Percentiles rank a stretch among this genome's conserved stretches.
phyloP scores from a whole-genome alignment of 1,284 basidiomycete genomes.

The Ustilago curta region DNA sequence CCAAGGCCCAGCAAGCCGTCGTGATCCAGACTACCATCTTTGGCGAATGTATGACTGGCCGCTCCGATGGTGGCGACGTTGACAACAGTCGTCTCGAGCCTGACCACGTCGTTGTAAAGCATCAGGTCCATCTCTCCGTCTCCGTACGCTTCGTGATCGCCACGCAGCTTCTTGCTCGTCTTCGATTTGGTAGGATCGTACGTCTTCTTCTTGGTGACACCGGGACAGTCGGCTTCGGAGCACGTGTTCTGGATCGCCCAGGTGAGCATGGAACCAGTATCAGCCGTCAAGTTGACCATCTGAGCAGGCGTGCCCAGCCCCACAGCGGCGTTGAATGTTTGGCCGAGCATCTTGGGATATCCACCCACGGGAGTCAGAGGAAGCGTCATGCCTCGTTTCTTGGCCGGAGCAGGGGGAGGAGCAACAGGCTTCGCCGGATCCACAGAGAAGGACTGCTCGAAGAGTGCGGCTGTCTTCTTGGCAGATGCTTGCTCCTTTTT shows the following conservation, averaged over 20 bases:
- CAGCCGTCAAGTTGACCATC: conserved; percentile 34
- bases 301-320: conserved; percentile 34
- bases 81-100: conserved; percentile 2
- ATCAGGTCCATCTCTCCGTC: conserved; percentile 43
- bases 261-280: conserved; percentile 41
- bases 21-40: conserved; percentile 33
- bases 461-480: neutral
- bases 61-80: conserved; percentile 24
- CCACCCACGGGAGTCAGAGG: conserved; percentile 22
- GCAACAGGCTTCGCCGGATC: neutral
- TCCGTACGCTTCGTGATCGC: conserved; percentile 41
- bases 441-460: conserved; percentile 5
- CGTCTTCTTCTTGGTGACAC: conserved; percentile 11
- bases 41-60: conserved; percentile 34
- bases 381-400: conserved; percentile 18
- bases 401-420: neutral
- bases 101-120: conserved; percentile 28
- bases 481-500: conserved; percentile 4
- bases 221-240: conserved; percentile 26
- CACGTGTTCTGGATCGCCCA: conserved; percentile 34
- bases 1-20: conserved; percentile 40
- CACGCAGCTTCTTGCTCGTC: conserved; percentile 7
- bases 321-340: conserved; percentile 35
- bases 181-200: conserved; percentile 23
- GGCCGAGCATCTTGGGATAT: conserved; percentile 38